A percentile compares a stretch with the other conserved stretches of the same genome.
Evolutionary conservation across 345 rosid species (phyloP).

Genomic region (Eutrema yunnanense): DNA sequence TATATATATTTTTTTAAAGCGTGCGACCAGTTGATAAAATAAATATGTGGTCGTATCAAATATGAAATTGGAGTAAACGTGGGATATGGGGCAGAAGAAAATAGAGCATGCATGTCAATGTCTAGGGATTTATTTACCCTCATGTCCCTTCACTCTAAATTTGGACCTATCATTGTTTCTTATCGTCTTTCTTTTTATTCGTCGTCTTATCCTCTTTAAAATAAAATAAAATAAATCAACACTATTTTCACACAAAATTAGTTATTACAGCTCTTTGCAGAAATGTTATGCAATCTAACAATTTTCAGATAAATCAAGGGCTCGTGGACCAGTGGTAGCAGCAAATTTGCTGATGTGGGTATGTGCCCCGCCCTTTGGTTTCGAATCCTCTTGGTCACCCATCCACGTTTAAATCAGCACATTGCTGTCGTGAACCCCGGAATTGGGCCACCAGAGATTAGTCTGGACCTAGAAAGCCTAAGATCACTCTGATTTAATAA

Average conservation of each 20-base stretch:
- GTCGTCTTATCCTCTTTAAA: background rate
- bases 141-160: background rate
- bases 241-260: background rate
- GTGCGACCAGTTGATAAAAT: background rate
- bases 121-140: background rate
- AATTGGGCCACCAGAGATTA: too few species aligned
- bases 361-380: too few species aligned
- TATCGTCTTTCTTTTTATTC: background rate
- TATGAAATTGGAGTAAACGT: conserved; percentile 1
- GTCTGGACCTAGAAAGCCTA: too few species aligned
- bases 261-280: background rate
- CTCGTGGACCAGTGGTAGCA: too few species aligned
- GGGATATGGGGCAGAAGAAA: conserved; percentile 1
- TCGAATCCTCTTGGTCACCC: too few species aligned
- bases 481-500: too few species aligned
- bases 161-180: conserved; percentile 5
- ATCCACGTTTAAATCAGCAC: too few species aligned
- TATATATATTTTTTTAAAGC: too few species aligned
- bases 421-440: too few species aligned
- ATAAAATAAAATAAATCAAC: background rate
- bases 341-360: too few species aligned
- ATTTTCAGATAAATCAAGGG: background rate
- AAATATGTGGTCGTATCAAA: background rate
- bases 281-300: background rate
- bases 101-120: conserved; percentile 1